These are phyloP conservation scores for Aspergillus neoniger DNA, from an alignment of 2,329 filamentous ascomycete species.

Conservation along the genomic window DNA sequence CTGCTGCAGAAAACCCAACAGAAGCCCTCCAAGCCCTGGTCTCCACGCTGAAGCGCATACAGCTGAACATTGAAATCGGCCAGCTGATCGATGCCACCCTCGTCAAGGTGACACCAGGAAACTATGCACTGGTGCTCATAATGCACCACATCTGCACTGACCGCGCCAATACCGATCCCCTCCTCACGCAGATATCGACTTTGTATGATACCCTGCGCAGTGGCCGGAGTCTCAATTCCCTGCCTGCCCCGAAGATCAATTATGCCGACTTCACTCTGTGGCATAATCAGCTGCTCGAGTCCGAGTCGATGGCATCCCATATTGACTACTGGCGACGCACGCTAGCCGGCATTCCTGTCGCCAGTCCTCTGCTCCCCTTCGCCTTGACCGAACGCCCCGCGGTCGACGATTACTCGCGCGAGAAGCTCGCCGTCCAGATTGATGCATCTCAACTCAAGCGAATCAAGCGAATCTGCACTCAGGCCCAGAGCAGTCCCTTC, in stretches of 20 bases:
- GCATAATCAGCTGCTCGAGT: background rate
- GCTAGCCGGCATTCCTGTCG: background rate
- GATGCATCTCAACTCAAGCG: background rate
- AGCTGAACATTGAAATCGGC: slow-evolving; percentile 8
- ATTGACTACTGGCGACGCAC: background rate
- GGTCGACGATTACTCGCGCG: background rate
- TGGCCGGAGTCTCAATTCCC: background rate
- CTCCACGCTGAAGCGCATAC: background rate
- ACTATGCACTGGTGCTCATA: slow-evolving; percentile 4
- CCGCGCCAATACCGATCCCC: background rate
- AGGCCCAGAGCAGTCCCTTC: background rate
- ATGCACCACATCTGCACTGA: slow-evolving; percentile 9
- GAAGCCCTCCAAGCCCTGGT: background rate
- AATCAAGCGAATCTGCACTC: slow-evolving; percentile 6
- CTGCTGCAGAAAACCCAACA: background rate
- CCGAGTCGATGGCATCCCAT: background rate
- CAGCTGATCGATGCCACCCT: background rate
- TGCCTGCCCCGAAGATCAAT: background rate
- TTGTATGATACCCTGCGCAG: background rate
- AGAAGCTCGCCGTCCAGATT: background rate
- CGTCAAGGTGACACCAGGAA: background rate
- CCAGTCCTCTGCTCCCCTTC: background rate
- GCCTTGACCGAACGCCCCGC: background rate
- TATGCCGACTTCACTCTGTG: slow-evolving; percentile 7
- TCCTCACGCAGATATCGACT: background rate